These are phyloP conservation scores for Margaritispora aquatica DNA, from an alignment of 495 filamentous ascomycete species.

Conservation along the genomic window DNA sequence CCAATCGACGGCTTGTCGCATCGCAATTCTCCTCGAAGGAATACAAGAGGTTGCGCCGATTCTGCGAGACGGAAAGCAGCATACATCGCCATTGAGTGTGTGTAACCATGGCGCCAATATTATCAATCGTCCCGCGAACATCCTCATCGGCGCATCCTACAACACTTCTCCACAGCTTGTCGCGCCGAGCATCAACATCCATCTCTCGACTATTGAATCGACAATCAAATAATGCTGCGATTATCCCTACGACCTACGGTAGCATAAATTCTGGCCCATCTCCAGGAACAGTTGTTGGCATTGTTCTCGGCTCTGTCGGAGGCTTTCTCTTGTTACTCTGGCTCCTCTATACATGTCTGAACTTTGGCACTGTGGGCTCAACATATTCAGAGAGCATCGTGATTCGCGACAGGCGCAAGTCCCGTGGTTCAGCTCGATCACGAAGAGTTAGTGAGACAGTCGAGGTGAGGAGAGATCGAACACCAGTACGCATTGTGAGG, in stretches of 20 bases:
- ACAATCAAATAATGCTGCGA: constrained; percentile 6
- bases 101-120: constrained; percentile 21
- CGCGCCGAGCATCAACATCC: not conserved
- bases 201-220: not conserved
- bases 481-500: constrained; percentile 19
- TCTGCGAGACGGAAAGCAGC: not conserved
- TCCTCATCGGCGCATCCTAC: not conserved
- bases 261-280: constrained; percentile 49
- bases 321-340: constrained; percentile 74
- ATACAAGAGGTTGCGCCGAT: not conserved
- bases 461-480: constrained; percentile 18
- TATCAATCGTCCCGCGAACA: not conserved
- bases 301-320: constrained; percentile 75
- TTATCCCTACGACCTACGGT: constrained; percentile 63
- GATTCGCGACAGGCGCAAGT: constrained; percentile 19
- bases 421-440: constrained; percentile 3
- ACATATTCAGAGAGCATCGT: constrained; percentile 15
- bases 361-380: constrained; percentile 43
- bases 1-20: not conserved
- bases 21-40: not conserved
- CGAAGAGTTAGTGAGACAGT: constrained; percentile 21
- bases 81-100: not conserved
- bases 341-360: constrained; percentile 56
- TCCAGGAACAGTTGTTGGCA: constrained; percentile 74
- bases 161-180: not conserved